Percentiles rank a stretch among this genome's conserved stretches.
phyloP scores from a whole-genome alignment of 768 basidiomycete species.

The Boletus insuetus region DNA sequence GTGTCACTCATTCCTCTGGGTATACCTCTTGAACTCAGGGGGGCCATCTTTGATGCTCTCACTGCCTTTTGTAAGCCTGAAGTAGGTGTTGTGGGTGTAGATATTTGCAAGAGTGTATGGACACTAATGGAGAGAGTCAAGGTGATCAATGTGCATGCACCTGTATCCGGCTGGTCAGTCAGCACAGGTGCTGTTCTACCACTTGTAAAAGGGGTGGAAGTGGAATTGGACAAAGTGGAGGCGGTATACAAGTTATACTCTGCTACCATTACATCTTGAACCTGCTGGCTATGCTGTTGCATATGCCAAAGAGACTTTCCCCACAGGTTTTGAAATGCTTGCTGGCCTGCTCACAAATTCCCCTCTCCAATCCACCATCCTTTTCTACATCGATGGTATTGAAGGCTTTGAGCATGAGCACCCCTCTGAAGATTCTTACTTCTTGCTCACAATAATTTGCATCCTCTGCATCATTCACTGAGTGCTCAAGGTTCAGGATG shows the following conservation, averaged over 20 bases:
- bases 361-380: conserved; percentile 65
- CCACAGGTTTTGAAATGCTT: conserved; percentile 81
- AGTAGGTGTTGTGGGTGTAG: conserved; percentile 66
- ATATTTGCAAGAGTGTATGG: conserved; percentile 84
- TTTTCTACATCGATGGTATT: conserved; percentile 80
- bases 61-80: conserved; percentile 83
- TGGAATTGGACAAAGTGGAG: conserved; percentile 88
- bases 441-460: no score
- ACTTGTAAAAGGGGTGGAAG: conserved; percentile 74
- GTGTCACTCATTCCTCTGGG: conserved; percentile 74
- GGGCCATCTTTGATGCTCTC: conserved; percentile 75
- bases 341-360: conserved; percentile 73
- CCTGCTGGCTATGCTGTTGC: conserved; percentile 78
- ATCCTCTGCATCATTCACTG: no score
- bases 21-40: conserved; percentile 89
- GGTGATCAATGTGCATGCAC: conserved; percentile 69
- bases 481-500: no score
- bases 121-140: conserved; percentile 76
- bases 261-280: conserved; percentile 81
- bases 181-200: conserved; percentile 39
- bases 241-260: conserved; percentile 76
- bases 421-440: no score
- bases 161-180: conserved; percentile 28
- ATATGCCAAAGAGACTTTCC: conserved; percentile 72
- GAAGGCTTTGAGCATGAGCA: no score